Conservation (phyloP, 2,329 filamentous ascomycete genomes). For the Calonectria crousiana region DNA sequence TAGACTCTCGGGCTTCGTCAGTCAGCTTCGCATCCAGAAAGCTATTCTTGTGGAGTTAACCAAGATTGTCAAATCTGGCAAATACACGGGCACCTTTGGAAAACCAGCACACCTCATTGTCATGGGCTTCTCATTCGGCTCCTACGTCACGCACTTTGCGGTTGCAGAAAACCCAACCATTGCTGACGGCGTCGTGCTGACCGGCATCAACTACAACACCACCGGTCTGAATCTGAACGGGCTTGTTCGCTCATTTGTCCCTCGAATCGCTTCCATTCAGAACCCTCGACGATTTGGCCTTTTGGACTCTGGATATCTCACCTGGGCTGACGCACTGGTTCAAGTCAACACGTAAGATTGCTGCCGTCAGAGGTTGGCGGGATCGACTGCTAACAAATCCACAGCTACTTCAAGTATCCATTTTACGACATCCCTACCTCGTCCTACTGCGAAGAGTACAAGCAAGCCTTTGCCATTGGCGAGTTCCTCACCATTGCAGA, state of each 20-base stretch:
- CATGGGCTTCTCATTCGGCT: constrained; percentile 37
- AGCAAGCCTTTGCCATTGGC: constrained; percentile 31
- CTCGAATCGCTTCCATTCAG: constrained; percentile 30
- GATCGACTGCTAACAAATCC: neutral
- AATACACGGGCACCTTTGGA: constrained; percentile 27
- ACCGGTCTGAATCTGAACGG: constrained; percentile 26
- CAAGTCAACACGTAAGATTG: constrained; percentile 28
- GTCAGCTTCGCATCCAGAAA: constrained; percentile 33
- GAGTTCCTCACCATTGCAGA: constrained; percentile 33
- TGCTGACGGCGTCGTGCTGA: constrained; percentile 25
- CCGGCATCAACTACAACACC: constrained; percentile 33
- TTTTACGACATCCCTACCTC: constrained; percentile 28
- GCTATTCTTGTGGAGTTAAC: constrained; percentile 31
- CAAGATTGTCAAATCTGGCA: constrained; percentile 27
- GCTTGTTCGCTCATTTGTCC: constrained; percentile 31
- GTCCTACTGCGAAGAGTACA: constrained; percentile 31
- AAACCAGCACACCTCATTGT: constrained; percentile 27
- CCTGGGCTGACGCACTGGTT: constrained; percentile 28
- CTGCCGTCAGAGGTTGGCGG: neutral
- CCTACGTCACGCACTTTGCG: constrained; percentile 30
- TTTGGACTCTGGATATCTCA: constrained; percentile 28
- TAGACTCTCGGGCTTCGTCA: constrained; percentile 31
- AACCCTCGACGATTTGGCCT: constrained; percentile 20
- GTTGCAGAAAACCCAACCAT: constrained; percentile 29
- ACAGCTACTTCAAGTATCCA: constrained; percentile 34